Conservation (phyloP, 2,329 filamentous ascomycete genomes). For the Neofusicoccum sp. region DNA sequence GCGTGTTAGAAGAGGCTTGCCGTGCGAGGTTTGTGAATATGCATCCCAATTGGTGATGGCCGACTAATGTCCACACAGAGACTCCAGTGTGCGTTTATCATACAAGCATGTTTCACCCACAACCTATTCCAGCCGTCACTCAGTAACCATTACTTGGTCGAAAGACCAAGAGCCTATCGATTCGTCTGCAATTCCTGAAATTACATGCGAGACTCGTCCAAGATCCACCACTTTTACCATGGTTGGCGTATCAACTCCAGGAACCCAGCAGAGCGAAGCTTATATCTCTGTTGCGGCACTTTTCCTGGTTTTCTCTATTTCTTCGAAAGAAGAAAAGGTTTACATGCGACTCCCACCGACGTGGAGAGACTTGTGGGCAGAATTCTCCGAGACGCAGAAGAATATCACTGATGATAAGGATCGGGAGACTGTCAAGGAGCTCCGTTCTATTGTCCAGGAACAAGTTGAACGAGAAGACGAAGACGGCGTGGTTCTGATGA, state of each 20-base stretch:
- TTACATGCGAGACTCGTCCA: constrained; percentile 47
- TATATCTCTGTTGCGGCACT: constrained; percentile 79
- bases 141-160: constrained; percentile 74
- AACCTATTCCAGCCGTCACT: constrained; percentile 72
- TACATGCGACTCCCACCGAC: constrained; percentile 72
- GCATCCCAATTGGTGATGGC: not conserved
- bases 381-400: constrained; percentile 71
- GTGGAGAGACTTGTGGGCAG: constrained; percentile 84
- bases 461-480: constrained; percentile 58
- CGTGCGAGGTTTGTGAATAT: constrained; percentile 60
- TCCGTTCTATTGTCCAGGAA: constrained; percentile 69
- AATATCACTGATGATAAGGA: constrained; percentile 68
- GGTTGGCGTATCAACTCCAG: constrained; percentile 69
- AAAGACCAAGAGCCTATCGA: constrained; percentile 62
- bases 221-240: constrained; percentile 66
- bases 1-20: constrained; percentile 83
- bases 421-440: constrained; percentile 62
- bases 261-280: constrained; percentile 77
- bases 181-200: constrained; percentile 39
- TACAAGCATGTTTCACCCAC: constrained; percentile 71
- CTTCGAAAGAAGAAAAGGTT: constrained; percentile 80
- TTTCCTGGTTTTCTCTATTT: constrained; percentile 76
- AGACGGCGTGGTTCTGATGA: constrained; percentile 65
- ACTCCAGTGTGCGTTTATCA: constrained; percentile 64
- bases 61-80: constrained; percentile 48